Evolutionary conservation across 805 yeast species (phyloP).

Genomic region (Maudiozyma turicensis): DNA sequence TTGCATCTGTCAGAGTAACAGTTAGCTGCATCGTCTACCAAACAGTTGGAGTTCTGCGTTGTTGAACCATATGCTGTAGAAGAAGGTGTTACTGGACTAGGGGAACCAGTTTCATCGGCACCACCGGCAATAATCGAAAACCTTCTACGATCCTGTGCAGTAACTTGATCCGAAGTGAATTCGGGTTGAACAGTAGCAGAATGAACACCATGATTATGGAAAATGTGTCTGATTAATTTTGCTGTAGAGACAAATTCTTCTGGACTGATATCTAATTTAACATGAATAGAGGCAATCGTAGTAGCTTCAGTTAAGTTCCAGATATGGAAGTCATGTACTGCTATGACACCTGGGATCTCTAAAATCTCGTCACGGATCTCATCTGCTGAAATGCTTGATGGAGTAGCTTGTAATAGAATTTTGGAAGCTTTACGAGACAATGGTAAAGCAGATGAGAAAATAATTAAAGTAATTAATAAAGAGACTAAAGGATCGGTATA

Average conservation of each 20-base stretch:
- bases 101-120: background rate
- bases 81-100: background rate
- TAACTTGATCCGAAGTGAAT: constrained; percentile 37
- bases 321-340: constrained; percentile 90
- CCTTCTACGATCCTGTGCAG: constrained; percentile 27
- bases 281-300: constrained; percentile 81
- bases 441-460: constrained; percentile 86
- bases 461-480: constrained; percentile 73
- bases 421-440: constrained; percentile 78
- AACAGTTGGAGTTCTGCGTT: constrained; percentile 32
- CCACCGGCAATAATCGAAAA: constrained; percentile 25
- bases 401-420: constrained; percentile 87
- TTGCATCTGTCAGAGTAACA: constrained; percentile 41
- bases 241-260: constrained; percentile 63
- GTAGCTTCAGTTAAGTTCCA: constrained; percentile 91
- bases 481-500: constrained; percentile 84
- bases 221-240: constrained; percentile 60
- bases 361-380: constrained; percentile 60
- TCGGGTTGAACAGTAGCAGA: constrained; percentile 97
- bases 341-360: constrained; percentile 59
- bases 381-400: constrained; percentile 70
- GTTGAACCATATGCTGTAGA: constrained; percentile 29
- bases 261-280: constrained; percentile 59
- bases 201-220: constrained; percentile 80
- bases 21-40: constrained; percentile 43